These are phyloP conservation scores for Cytospora piceae DNA, from an alignment of 2,329 filamentous ascomycete species.

Conservation along the genomic window DNA sequence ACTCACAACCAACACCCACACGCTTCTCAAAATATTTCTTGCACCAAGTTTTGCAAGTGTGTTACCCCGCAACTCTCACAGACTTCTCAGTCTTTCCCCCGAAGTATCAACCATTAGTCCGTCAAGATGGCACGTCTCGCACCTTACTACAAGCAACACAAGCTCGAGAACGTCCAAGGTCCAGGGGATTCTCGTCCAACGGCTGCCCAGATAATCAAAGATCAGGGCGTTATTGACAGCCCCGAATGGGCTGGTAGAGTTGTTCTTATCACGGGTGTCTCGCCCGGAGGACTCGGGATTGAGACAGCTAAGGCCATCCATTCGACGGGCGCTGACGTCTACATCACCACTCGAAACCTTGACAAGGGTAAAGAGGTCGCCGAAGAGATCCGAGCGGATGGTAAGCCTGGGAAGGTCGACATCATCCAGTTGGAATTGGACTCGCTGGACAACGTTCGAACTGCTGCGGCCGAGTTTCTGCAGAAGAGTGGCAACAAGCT, in stretches of 20 bases:
- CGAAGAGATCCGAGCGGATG: slow-evolving; percentile 27
- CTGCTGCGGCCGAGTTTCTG: slow-evolving; percentile 36
- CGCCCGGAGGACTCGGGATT: slow-evolving; percentile 41
- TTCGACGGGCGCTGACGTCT: slow-evolving; percentile 41
- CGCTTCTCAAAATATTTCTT: background rate
- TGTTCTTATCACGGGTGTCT: slow-evolving; percentile 44
- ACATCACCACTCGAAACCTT: slow-evolving; percentile 40
- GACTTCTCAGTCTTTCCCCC: background rate
- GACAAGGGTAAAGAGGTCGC: slow-evolving; percentile 38
- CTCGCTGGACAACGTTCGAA: slow-evolving; percentile 39
- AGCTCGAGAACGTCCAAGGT: slow-evolving; percentile 5
- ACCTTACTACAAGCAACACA: slow-evolving; percentile 11
- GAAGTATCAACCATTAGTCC: background rate
- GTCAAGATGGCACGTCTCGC: slow-evolving; percentile 6
- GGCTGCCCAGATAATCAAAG: slow-evolving; percentile 32
- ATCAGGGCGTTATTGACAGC: slow-evolving; percentile 31
- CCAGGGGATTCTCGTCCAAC: slow-evolving; percentile 18
- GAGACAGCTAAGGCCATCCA: slow-evolving; percentile 42
- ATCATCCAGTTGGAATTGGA: slow-evolving; percentile 41
- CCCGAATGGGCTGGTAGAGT: slow-evolving; percentile 37
- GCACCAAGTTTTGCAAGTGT: background rate
- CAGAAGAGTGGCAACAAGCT: slow-evolving; percentile 34
- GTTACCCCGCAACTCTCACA: background rate
- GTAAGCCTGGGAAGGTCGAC: slow-evolving; percentile 35
- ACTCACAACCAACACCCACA: slow-evolving; percentile 32